Base-by-base conservation (phyloP, 257 asterid genomes). In the Nicotiana noctiflora region DNA sequence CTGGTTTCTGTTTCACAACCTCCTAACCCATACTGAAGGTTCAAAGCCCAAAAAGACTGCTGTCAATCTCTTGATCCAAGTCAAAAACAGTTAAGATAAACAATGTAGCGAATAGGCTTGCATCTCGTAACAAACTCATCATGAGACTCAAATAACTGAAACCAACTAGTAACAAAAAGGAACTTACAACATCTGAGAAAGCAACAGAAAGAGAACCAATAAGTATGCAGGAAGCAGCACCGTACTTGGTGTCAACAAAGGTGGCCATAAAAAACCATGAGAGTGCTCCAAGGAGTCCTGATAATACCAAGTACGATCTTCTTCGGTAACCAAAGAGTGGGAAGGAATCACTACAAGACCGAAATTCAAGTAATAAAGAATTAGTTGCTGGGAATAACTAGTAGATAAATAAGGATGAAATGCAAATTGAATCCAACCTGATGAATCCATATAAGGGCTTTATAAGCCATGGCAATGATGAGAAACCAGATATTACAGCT, bases 201-300 rank as follows among this genome's bases (percentile, higher is more conserved):
- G 99, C 99, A 40, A 96, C 98, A 80, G 99, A 96, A 80, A 96
- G 93, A 25, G 98, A 96, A 72, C 98, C 99, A 80, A 91, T 91
- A 87, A 96, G 90, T 78, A 92, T 92, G 93, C 95, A 96, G 83
- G 91, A 91, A 79, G 98, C 98, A 80, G 93, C 97, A 37, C 92
- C 90, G 77, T 94, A 96, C 86, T 94, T 96, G 97, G 90, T 87
- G 83, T 88, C 92, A 51, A 92, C 99, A 83, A 90, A 82, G 80
- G 95, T 88, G 76, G 98, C 97, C 98, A 96, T 94, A 88, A 94
- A 90, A 84, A 85, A 86, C 99, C 99, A 96, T 6, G 98, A 94
- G 68, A 96, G 85, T 25, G 99, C 96, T 80, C 99, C 99, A 60
- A 96, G 87, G 72, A 96, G 94, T 81, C 99, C 99, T 31, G 99